Base-by-base conservation (phyloP, 768 basidiomycete species). In the Pleurotus cornucopiae region DNA sequence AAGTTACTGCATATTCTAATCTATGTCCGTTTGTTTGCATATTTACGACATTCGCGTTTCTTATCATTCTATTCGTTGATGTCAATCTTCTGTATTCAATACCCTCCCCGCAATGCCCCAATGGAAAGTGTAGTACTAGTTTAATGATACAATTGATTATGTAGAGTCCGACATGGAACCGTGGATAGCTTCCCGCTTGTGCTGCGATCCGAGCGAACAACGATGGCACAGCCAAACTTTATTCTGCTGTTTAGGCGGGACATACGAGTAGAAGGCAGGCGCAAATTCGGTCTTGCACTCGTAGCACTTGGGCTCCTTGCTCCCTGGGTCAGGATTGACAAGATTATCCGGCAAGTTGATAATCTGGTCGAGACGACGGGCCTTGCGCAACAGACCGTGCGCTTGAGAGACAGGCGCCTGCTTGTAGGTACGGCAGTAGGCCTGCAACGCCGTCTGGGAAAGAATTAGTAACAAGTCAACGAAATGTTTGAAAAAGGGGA, bases 301-400 rank as follows among this genome's bases (percentile, higher is more conserved):
- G 59, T 71, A 72, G 65, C 91, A 94, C 62, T 76, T 71, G 23
- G 76, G 75, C 18, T 79, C 76, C 14, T 53, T 53, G 51, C 37
- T 41, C 37, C 20, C 14, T 2, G 65, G 55, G 12, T 58, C 46
- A 9, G 62, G 60, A 9, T 56, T 61, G 52, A 65, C 61, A 7
- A 64, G 58, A 2, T 61, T 58, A 44, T 67, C 62, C 57, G 75
- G 78, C 34, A 71, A 65, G 60, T 81, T 81, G 59, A 94, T 73
- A 46, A 91, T 76, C 26, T 74, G 72, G 65, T 98, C 96, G 16
- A 98, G 76, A 14, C 93, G 83, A 14, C 84, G 83, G 6, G 94
- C 94, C 70, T 95, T 95, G 49, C 96, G 89, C 21, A 97, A 80
- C 5, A 95, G 79, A 2, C 85, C 89, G 67, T 96, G 93, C 1